phyloP scores from a whole-genome alignment of 108 stramenopile genomes.

The Stephanodiscus minutulus region DNA sequence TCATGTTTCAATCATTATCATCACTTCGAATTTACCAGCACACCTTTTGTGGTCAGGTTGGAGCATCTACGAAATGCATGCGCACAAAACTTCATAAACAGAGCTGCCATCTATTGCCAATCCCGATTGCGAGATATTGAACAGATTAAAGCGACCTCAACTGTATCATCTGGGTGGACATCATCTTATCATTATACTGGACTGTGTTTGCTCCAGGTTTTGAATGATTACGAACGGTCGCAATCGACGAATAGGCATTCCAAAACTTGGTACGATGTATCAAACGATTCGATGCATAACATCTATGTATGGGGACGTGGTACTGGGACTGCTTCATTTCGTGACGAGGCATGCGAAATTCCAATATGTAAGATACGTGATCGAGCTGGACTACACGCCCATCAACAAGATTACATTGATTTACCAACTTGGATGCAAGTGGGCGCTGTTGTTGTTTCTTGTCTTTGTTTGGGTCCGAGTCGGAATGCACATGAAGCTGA shows the following conservation, averaged over 20 bases:
- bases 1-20: constrained; percentile 10
- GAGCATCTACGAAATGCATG: constrained; percentile 37
- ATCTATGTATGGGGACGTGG: constrained; percentile 24
- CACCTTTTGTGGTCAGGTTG: constrained; percentile 27
- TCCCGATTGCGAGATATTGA: background rate
- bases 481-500: background rate
- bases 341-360: constrained; percentile 15
- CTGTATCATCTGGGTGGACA: constrained; percentile 33
- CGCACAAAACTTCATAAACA: constrained; percentile 36
- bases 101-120: constrained; percentile 3
- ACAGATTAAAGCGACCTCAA: background rate
- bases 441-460: constrained; percentile 52
- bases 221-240: constrained; percentile 24
- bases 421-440: constrained; percentile 42
- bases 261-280: constrained; percentile 10
- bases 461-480: constrained; percentile 54
- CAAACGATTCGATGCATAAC: constrained; percentile 23
- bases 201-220: constrained; percentile 21
- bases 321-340: background rate
- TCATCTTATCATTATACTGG: constrained; percentile 30
- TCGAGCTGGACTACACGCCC: background rate
- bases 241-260: background rate
- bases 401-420: constrained; percentile 1
- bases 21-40: constrained; percentile 7
- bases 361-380: constrained; percentile 22